Evolutionary conservation across 768 basidiomycete genomes (phyloP).

Genomic region (Pluteus cervinus): DNA sequence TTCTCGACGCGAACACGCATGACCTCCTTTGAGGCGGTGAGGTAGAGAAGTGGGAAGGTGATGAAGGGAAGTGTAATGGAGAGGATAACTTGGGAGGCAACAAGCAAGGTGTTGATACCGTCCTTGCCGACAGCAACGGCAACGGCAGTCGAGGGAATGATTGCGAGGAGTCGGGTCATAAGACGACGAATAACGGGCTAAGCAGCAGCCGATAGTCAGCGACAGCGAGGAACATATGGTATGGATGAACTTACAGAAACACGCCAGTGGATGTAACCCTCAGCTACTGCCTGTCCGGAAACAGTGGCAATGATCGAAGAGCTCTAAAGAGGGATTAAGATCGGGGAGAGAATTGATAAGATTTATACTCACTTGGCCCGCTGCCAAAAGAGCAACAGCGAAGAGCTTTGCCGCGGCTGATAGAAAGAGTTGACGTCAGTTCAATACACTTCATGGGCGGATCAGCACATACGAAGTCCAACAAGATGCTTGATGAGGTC

Average conservation of each 20-base stretch:
- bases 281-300: conserved; percentile 83
- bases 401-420: conserved; percentile 83
- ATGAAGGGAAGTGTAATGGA: conserved; percentile 82
- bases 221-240: conserved; percentile 5
- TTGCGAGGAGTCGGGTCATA: conserved; percentile 71
- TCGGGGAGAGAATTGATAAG: background rate
- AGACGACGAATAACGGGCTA: conserved; percentile 73
- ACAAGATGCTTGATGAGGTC: conserved; percentile 59
- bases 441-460: conserved; percentile 1
- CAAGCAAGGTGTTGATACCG: conserved; percentile 73
- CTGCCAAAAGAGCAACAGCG: conserved; percentile 75
- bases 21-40: conserved; percentile 63
- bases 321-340: conserved; percentile 31
- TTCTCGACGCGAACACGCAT: conserved; percentile 65
- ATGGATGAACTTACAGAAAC: conserved; percentile 48
- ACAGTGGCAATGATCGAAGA: conserved; percentile 86
- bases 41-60: conserved; percentile 68
- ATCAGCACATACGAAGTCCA: conserved; percentile 48
- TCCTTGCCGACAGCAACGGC: conserved; percentile 61
- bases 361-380: conserved; percentile 56
- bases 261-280: conserved; percentile 85
- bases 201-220: background rate
- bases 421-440: background rate
- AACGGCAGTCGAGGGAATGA: conserved; percentile 77
- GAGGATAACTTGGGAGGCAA: conserved; percentile 78